Evolutionary conservation across 257 asterid genomes (phyloP).

Genomic region (Gardenia jasminoides): DNA sequence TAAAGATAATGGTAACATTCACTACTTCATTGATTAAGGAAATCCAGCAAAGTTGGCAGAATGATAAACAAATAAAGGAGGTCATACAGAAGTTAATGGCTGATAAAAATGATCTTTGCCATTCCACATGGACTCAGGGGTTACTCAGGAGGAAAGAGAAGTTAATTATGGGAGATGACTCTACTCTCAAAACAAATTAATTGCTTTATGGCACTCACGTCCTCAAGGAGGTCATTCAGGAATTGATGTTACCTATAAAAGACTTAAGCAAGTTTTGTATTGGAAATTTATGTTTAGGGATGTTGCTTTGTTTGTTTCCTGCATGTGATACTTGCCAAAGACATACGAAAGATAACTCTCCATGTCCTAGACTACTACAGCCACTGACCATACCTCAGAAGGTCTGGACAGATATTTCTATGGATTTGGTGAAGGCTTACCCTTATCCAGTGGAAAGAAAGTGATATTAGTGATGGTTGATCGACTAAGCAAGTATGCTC

Average conservation of each 20-base stretch:
- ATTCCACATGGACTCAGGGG: neutral
- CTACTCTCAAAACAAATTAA: accelerated
- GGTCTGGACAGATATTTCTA: neutral
- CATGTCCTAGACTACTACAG: neutral
- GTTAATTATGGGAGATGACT: neutral
- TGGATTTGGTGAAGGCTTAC: neutral
- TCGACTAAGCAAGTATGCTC: neutral
- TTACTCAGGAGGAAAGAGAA: neutral
- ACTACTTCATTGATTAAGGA: no score
- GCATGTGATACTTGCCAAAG: neutral
- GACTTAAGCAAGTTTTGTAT: accelerated
- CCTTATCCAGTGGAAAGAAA: neutral
- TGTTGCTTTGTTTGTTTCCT: accelerated
- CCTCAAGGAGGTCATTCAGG: neutral
- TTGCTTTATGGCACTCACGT: neutral
- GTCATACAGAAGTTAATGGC: no score
- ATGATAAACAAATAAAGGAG: accelerated
- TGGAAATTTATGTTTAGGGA: neutral
- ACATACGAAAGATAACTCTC: accelerated
- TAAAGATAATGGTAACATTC: no score
- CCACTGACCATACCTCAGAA: neutral
- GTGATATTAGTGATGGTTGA: neutral
- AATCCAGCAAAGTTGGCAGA: no score
- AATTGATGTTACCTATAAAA: no score
- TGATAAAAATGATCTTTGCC: accelerated